Evolutionary conservation across 2,329 filamentous ascomycete species (phyloP).

Genomic region (Venturia nashicola): DNA sequence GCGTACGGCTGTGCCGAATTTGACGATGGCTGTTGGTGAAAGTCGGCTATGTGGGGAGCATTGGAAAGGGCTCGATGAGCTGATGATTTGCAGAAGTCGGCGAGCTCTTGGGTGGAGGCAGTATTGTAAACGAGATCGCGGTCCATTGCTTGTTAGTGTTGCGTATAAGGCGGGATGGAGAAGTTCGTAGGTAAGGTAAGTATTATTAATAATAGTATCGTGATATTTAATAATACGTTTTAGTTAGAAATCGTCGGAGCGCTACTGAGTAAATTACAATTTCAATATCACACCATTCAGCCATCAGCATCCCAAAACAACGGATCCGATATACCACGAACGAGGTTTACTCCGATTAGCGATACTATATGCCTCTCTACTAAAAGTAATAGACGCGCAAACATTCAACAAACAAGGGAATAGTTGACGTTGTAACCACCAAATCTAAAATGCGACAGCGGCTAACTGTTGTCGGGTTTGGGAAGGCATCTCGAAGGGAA

Average conservation of each 20-base stretch:
- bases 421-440: not conserved
- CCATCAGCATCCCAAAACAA: too few species aligned
- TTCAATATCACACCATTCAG: too few species aligned
- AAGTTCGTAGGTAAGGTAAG: too few species aligned
- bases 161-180: too few species aligned
- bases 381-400: too few species aligned
- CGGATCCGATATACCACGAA: not conserved
- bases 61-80: constrained; percentile 6
- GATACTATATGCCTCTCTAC: too few species aligned
- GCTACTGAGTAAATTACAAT: too few species aligned
- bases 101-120: not conserved
- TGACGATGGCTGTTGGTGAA: constrained; percentile 4
- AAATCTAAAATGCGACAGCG: not conserved
- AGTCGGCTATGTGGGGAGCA: not conserved
- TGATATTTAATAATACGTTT: too few species aligned
- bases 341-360: too few species aligned
- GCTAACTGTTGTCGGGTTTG: not conserved
- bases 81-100: not conserved
- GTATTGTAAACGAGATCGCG: not conserved
- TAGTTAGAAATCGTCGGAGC: too few species aligned
- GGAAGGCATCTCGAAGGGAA: not conserved
- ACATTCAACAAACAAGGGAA: too few species aligned
- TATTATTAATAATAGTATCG: too few species aligned
- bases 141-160: not conserved
- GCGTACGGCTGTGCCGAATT: not conserved